Base-by-base conservation (phyloP, 1,284 basidiomycete genomes). In the Malassezia psittaci region DNA sequence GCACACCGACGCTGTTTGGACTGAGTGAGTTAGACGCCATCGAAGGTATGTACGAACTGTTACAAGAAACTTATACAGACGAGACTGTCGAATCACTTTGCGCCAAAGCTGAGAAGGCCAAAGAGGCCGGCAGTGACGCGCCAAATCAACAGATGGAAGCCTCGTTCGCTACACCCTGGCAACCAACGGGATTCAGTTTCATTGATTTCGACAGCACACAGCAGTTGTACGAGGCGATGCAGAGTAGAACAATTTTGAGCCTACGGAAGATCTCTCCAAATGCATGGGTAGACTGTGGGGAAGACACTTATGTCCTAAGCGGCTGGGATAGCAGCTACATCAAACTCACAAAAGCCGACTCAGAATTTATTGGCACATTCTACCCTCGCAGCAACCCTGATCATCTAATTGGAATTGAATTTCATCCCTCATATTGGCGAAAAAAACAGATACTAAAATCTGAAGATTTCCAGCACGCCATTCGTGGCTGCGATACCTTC, bases 231-330 rank as follows among this genome's bases (percentile, higher is more conserved):
- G 41, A 52, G 11, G 68, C 81, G 12, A 77, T 86, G 51, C 76
- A 82, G 1, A 77, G 81, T 39, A 76, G 79, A 5, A 8, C 39
- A 50, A 57, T 76, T 45, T 44, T 16, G 83, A 21, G 75, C 80
- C 3, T 48, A 79, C 82, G 38, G 79, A 74, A 46, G 51, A 84
- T 51, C 83, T 82, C 62, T 66, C 66, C 41, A 75, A 82, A 64
- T 63, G 81, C 84, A 0, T 90, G 90, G 91, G 85, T 94, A 4
- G 82, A 83, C 9, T 90, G 87, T 64, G 88, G 90, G 0, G 78
- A 79, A 3, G 79, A 83, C 19, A 75, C 82, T 7, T 88, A 86
- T 71, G 81, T 94, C 9, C 78, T 96, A 0, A 86, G 90, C 62
- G 83, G 87, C 55, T 66, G 60, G 4, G 75, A 90, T 16, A 83